Base-by-base conservation (phyloP, 2,329 filamentous ascomycete species). In the Stagonosporopsis cucurbitacearum region DNA sequence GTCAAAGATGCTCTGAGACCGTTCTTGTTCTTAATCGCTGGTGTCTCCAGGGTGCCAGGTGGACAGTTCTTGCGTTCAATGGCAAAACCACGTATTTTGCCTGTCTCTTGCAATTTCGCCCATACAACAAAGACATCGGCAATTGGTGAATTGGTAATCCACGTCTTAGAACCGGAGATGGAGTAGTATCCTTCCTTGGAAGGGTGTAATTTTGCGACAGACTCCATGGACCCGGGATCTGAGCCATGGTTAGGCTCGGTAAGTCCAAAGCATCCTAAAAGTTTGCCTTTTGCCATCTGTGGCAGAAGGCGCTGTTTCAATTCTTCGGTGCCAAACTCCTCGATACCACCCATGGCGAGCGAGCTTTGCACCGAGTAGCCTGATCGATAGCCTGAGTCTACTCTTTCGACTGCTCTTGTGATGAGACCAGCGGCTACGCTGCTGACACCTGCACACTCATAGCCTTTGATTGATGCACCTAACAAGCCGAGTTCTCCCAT, bases 71-170 rank as follows among this genome's bases (percentile, higher is more conserved):
- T 86, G 64, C 94, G 85, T 77, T 99, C 92, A 28, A 99, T 84
- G 43, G 97, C 78, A 78, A 98, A 99, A 0, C 95, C 95, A 43
- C 91, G 86, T 64, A 99, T 98, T 82, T 96, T 96, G 60, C 92
- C 93, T 20, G 92, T 96, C 66, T 90, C 89, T 62, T 95, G 86
- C 43, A 96, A 79, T 80, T 96, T 97, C 1, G 94, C 95, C 95
- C 95, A 99, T 1, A 96, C 88, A 62, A 96, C 78, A 48, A 96
- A 78, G 2, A 96, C 83, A 66, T 96, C 91, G 1, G 92, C 86
- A 66, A 96, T 96, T 3, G 92, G 92, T 7, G 90, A 94, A 77
- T 96, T 96, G 13, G 92, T 96, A 73, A 96, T 96, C 92, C 92
- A 96, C 0, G 93, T 96, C 82, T 96, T 96, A 45, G 90, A 80